Evolutionary conservation across 2,329 filamentous ascomycete genomes (phyloP).

Genomic region (Colletotrichum sp.): DNA sequence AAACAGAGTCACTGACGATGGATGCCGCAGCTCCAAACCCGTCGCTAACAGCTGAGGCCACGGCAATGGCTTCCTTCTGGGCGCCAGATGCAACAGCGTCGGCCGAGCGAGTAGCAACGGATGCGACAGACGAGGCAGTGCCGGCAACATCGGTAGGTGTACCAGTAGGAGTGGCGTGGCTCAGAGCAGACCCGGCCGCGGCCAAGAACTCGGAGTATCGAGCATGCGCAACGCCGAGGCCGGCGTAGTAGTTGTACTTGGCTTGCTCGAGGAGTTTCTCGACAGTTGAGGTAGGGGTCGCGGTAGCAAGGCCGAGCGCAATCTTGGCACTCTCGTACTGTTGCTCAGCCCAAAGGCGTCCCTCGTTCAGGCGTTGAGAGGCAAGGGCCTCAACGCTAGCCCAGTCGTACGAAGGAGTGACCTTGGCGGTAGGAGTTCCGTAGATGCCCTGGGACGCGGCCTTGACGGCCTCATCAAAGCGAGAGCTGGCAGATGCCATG

Average conservation of each 20-base stretch:
- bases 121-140: constrained; percentile 49
- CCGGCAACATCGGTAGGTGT: constrained; percentile 61
- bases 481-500: constrained; percentile 64
- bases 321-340: constrained; percentile 74
- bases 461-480: constrained; percentile 59
- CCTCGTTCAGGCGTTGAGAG: constrained; percentile 71
- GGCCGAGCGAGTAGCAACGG: constrained; percentile 52
- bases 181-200: constrained; percentile 74
- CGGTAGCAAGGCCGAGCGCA: constrained; percentile 66
- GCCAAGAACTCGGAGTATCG: constrained; percentile 78
- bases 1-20: constrained; percentile 42
- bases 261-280: constrained; percentile 68
- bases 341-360: constrained; percentile 71
- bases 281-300: constrained; percentile 58
- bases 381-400: constrained; percentile 67
- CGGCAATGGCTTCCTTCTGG: constrained; percentile 57
- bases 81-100: constrained; percentile 50
- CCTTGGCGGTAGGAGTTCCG: constrained; percentile 50
- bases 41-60: constrained; percentile 48
- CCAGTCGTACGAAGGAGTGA: constrained; percentile 49
- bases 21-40: constrained; percentile 40
- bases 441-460: constrained; percentile 56
- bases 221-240: constrained; percentile 78
- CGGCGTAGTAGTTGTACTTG: constrained; percentile 75
- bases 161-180: constrained; percentile 62